phyloP scores from a whole-genome alignment of 495 filamentous ascomycete species.

The Trichoderma asperelloides region DNA sequence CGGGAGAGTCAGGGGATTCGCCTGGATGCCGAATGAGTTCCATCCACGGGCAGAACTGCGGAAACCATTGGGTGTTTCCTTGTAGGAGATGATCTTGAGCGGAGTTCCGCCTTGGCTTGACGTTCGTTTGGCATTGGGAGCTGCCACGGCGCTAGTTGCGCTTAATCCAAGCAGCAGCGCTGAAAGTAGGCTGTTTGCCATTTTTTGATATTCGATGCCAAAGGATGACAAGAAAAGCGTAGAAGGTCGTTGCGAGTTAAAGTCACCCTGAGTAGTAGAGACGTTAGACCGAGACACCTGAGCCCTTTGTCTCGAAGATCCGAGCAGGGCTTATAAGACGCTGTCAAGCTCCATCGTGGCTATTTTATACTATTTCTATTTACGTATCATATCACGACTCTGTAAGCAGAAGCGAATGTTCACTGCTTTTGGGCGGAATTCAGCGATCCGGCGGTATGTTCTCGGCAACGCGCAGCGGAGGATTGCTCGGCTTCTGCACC shows the following conservation, averaged over 20 bases:
- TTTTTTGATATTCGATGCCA: background rate
- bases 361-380: background rate
- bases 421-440: background rate
- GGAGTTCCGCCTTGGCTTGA: background rate
- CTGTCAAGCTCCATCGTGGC: background rate
- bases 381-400: background rate
- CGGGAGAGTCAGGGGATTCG: background rate
- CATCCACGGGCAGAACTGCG: background rate
- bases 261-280: no score
- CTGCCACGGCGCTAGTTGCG: background rate
- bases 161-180: background rate
- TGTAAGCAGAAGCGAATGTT: background rate
- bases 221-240: background rate
- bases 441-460: background rate
- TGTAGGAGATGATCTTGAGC: background rate
- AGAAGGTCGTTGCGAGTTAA: background rate
- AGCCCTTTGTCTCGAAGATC: background rate
- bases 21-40: conserved; percentile 1
- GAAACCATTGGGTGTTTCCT: background rate
- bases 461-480: background rate
- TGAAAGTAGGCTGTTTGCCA: background rate
- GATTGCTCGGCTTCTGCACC: background rate
- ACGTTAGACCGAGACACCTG: background rate
- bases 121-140: background rate
- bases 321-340: background rate